Evolutionary conservation across 108 stramenopile species (phyloP).

Genomic region (Skeletonema menzelii): DNA sequence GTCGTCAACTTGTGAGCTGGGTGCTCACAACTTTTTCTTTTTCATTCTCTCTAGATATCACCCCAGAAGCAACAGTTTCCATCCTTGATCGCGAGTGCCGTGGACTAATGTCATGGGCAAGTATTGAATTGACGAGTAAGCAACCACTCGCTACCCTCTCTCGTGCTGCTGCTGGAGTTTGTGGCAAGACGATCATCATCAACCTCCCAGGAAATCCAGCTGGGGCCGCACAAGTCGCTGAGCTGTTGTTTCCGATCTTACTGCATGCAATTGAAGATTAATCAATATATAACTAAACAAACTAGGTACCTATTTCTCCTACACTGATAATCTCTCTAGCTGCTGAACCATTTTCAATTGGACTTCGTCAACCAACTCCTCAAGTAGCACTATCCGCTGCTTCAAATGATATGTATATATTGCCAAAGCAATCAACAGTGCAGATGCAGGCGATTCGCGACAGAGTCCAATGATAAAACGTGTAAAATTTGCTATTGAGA

Average conservation of each 20-base stretch:
- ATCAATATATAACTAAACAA: not conserved
- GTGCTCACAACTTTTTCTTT: not conserved
- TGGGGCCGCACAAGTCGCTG: conserved; percentile 66
- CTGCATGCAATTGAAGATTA: conserved; percentile 70
- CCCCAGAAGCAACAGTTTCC: conserved; percentile 84
- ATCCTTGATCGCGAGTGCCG: conserved; percentile 66
- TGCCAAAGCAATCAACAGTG: not conserved
- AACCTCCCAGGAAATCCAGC: conserved; percentile 85
- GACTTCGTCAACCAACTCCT: not conserved
- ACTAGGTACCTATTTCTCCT: not conserved
- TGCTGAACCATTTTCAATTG: not conserved
- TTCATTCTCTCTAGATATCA: conserved; percentile 56
- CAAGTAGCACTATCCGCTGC: not conserved
- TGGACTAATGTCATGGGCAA: conserved; percentile 79
- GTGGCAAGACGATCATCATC: conserved; percentile 61
- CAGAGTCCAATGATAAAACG: not conserved
- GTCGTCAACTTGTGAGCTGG: not conserved
- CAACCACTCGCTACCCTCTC: conserved; percentile 83
- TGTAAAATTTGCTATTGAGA: not conserved
- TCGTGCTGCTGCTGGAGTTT: conserved; percentile 74
- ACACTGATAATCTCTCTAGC: not conserved
- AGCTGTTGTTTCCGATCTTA: conserved; percentile 69
- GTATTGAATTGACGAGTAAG: conserved; percentile 50
- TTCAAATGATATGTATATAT: not conserved
- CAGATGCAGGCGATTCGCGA: not conserved